Evolutionary conservation across 1,284 basidiomycete species (phyloP).

Genomic region (Meripilus lineatus): DNA sequence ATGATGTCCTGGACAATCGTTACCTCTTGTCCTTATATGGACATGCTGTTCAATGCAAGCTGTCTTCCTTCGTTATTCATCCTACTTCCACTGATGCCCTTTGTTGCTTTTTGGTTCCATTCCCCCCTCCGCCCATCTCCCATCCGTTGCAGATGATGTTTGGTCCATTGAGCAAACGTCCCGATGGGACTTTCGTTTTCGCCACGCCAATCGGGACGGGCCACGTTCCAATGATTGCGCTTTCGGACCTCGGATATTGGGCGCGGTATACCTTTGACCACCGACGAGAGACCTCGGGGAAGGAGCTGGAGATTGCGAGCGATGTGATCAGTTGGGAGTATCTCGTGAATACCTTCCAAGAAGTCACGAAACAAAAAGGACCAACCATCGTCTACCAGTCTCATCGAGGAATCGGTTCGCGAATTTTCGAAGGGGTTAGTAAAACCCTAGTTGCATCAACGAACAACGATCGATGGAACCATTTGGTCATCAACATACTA

Average conservation of each 20-base stretch:
- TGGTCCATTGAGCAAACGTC: conserved; percentile 23
- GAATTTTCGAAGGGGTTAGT: conserved; percentile 29
- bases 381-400: conserved; percentile 32
- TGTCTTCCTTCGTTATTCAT: neutral
- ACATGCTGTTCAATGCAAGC: conserved; percentile 28
- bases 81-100: neutral
- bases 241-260: conserved; percentile 31
- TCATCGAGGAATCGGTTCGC: conserved; percentile 38
- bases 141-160: conserved; percentile 19
- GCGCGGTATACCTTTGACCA: conserved; percentile 39
- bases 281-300: conserved; percentile 33
- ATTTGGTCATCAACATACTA: conserved; percentile 6
- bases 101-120: neutral
- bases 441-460: conserved; percentile 30
- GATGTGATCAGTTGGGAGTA: conserved; percentile 41
- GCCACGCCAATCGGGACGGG: conserved; percentile 21
- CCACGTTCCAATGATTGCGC: conserved; percentile 27
- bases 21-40: conserved; percentile 30
- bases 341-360: conserved; percentile 37
- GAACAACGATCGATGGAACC: conserved; percentile 17
- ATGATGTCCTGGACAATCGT: conserved; percentile 32
- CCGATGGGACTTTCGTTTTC: conserved; percentile 27
- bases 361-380: conserved; percentile 39
- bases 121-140: neutral
- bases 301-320: conserved; percentile 38